A percentile compares a stretch with the other conserved stretches of the same genome.
phyloP scores from a whole-genome alignment of 139 green algal genomes.

The Chara braunii region DNA sequence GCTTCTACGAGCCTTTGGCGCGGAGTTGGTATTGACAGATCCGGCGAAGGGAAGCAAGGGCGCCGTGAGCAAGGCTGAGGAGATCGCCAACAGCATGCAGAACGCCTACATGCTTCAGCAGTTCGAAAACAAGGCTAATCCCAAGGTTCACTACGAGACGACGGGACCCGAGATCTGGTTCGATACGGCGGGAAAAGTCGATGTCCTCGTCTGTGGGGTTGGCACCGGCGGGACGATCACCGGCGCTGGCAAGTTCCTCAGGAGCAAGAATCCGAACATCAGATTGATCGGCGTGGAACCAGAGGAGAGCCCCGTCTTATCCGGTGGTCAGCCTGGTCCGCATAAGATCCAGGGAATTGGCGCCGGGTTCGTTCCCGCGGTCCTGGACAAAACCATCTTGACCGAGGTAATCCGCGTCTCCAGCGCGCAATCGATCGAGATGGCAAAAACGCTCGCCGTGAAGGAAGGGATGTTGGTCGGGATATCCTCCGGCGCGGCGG shows the following conservation, averaged over 20 bases:
- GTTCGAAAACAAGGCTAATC: conserved; percentile 97
- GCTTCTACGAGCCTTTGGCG: conserved; percentile 71
- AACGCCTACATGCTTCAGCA: conserved; percentile 94
- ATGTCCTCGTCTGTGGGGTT: conserved; percentile 77
- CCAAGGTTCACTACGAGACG: conserved; percentile 81
- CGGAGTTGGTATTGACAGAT: conserved; percentile 53
- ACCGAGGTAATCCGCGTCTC: conserved; percentile 71
- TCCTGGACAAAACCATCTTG: conserved; percentile 72
- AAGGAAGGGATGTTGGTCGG: conserved; percentile 81
- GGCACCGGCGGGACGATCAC: conserved; percentile 96
- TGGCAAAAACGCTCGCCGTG: conserved; percentile 66
- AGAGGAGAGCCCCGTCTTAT: conserved; percentile 79
- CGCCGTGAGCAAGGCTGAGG: conserved; percentile 81
- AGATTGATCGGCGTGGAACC: conserved; percentile 90
- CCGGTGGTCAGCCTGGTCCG: conserved; percentile 74
- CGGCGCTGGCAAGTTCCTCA: conserved; percentile 77
- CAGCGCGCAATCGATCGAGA: conserved; percentile 70
- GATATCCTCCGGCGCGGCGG: conserved; percentile 68
- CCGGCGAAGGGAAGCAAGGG: conserved; percentile 74
- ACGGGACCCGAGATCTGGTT: conserved; percentile 94
- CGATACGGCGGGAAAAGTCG: conserved; percentile 77
- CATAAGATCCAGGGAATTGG: conserved; percentile 95
- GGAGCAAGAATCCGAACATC: conserved; percentile 12
- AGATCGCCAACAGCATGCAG: conserved; percentile 67
- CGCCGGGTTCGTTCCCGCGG: conserved; percentile 85